These are phyloP conservation scores for Jamesozyma spencerorum DNA, from an alignment of 805 yeast species.

Conservation along the genomic window DNA sequence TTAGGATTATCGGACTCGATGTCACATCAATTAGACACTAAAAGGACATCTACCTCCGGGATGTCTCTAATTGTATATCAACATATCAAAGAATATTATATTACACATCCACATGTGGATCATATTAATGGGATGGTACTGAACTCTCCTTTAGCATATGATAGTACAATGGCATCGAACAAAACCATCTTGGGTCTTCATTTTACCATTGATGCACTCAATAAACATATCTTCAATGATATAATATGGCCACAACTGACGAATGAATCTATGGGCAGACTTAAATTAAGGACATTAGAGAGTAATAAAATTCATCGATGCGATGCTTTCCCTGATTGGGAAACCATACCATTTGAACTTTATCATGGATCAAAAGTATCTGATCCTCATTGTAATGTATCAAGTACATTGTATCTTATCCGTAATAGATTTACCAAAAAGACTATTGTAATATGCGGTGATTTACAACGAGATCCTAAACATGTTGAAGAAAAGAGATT, in stretches of 20 bases:
- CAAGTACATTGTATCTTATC: slow-evolving; percentile 52
- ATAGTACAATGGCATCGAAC: slow-evolving; percentile 25
- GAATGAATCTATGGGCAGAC: slow-evolving; percentile 9
- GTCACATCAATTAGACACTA: not conserved
- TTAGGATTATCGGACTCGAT: slow-evolving; percentile 11
- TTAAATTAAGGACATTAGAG: slow-evolving; percentile 11
- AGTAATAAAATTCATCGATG: slow-evolving; percentile 8
- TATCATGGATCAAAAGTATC: slow-evolving; percentile 35
- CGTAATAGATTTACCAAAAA: slow-evolving; percentile 28
- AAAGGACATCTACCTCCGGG: slow-evolving; percentile 6
- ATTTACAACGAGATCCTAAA: slow-evolving; percentile 59
- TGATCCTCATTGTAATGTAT: slow-evolving; percentile 19
- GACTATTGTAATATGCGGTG: slow-evolving; percentile 65
- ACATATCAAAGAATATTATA: slow-evolving; percentile 37
- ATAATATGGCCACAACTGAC: slow-evolving; percentile 67
- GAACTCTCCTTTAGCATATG: slow-evolving; percentile 48
- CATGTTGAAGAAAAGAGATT: slow-evolving; percentile 11
- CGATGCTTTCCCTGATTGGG: slow-evolving; percentile 18
- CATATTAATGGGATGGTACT: slow-evolving; percentile 62
- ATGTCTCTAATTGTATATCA: slow-evolving; percentile 30
- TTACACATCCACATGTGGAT: slow-evolving; percentile 82
- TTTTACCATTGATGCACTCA: slow-evolving; percentile 44
- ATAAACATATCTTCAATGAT: slow-evolving; percentile 58
- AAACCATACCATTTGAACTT: slow-evolving; percentile 32
- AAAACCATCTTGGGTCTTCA: slow-evolving; percentile 47